Evolutionary conservation across 2,329 filamentous ascomycete species (phyloP).

Genomic region (Reticulascus tulasneorum): DNA sequence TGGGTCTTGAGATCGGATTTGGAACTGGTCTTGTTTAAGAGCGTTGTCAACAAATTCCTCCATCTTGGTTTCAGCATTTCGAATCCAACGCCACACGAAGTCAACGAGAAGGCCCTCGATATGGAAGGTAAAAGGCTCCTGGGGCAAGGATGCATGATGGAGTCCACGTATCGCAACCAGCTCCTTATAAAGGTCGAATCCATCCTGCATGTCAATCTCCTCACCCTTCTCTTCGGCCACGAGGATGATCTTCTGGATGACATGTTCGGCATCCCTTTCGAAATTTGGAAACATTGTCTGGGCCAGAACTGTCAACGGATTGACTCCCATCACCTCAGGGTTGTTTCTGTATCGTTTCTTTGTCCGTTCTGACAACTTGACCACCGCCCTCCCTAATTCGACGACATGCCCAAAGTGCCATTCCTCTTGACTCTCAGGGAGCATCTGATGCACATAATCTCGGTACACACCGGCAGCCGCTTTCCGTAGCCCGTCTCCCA

Average conservation of each 20-base stretch:
- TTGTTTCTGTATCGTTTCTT: conserved; percentile 89
- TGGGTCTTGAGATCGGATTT: conserved; percentile 63
- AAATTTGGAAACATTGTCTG: conserved; percentile 85
- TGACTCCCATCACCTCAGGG: conserved; percentile 77
- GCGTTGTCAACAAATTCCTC: conserved; percentile 83
- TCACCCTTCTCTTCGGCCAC: conserved; percentile 64
- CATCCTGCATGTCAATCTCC: conserved; percentile 84
- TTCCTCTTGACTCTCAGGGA: conserved; percentile 73
- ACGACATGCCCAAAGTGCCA: conserved; percentile 94
- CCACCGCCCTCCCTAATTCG: conserved; percentile 79
- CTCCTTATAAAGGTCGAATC: conserved; percentile 89
- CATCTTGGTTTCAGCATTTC: conserved; percentile 73
- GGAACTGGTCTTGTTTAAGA: conserved; percentile 84
- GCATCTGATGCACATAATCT: conserved; percentile 70
- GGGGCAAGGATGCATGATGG: conserved; percentile 70
- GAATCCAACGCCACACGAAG: conserved; percentile 96
- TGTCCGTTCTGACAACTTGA: conserved; percentile 81
- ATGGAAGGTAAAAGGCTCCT: conserved; percentile 75
- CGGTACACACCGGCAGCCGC: conserved; percentile 79
- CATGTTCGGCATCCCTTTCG: conserved; percentile 80
- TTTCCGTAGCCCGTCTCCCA: conserved; percentile 68
- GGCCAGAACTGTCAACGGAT: conserved; percentile 66
- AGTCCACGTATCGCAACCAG: conserved; percentile 80
- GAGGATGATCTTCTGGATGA: conserved; percentile 77
- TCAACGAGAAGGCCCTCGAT: conserved; percentile 81